Evolutionary conservation across 2,329 filamentous ascomycete species (phyloP).

Genomic region (Penicillium sp.): DNA sequence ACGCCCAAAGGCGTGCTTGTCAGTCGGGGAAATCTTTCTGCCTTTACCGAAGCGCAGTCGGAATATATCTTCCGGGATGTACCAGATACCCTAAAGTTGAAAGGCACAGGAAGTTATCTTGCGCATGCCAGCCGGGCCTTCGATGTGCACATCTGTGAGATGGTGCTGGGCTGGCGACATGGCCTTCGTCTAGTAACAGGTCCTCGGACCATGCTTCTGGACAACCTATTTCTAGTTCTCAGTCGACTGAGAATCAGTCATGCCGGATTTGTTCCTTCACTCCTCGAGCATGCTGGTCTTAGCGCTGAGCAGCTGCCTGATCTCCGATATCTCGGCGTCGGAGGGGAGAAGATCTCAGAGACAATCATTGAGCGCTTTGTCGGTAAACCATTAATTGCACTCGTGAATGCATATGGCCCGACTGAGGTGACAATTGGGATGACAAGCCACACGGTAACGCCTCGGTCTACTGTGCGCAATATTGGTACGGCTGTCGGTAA

Average conservation of each 20-base stretch:
- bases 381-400: conserved; percentile 1
- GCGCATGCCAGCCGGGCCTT: conserved; percentile 19
- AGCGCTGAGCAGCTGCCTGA: conserved; percentile 9
- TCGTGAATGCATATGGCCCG: conserved; percentile 16
- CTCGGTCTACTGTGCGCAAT: conserved; percentile 10
- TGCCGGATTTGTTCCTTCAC: conserved; percentile 13
- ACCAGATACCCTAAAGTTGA: conserved; percentile 7
- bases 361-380: conserved; percentile 15
- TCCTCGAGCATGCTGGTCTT: conserved; percentile 11
- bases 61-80: conserved; percentile 13
- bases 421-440: conserved; percentile 16
- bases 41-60: conserved; percentile 11
- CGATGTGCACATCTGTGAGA: conserved; percentile 17
- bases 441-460: conserved; percentile 8
- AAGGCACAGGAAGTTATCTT: conserved; percentile 12
- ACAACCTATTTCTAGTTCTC: conserved; percentile 10
- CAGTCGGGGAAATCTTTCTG: conserved; percentile 9
- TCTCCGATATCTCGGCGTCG: conserved; percentile 11
- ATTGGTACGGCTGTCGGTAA: conserved; percentile 13
- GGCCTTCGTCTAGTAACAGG: conserved; percentile 14
- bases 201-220: conserved; percentile 11
- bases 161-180: conserved; percentile 16
- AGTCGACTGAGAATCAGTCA: conserved; percentile 4
- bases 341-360: conserved; percentile 17
- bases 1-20: conserved; percentile 16